Evolutionary conservation across 2,329 filamentous ascomycete species (phyloP).

Genomic region (Lasiodiplodia gonubiensis): DNA sequence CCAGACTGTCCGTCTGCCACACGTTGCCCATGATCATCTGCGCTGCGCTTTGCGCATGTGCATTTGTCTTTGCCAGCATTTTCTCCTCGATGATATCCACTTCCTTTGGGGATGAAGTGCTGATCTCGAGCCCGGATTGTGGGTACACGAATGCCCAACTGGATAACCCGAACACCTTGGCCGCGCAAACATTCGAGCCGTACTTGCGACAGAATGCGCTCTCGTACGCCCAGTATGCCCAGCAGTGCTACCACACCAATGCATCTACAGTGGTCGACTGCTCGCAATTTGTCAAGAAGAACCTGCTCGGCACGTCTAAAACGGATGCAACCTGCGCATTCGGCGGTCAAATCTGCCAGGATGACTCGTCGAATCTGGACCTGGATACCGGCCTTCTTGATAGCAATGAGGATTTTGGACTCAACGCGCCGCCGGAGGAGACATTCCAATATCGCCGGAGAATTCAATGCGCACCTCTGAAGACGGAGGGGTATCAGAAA

Average conservation of each 20-base stretch:
- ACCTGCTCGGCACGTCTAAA: slow-evolving; percentile 15
- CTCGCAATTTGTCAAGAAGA: slow-evolving; percentile 22
- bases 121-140: slow-evolving; percentile 19
- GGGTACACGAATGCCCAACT: slow-evolving; percentile 31
- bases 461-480: slow-evolving; percentile 30
- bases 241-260: slow-evolving; percentile 27
- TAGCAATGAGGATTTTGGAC: slow-evolving; percentile 33
- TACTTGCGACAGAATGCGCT: neutral
- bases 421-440: slow-evolving; percentile 33
- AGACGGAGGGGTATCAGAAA: slow-evolving; percentile 20
- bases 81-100: slow-evolving; percentile 44
- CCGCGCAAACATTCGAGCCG: neutral
- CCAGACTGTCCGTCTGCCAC: neutral
- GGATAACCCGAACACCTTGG: neutral
- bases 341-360: slow-evolving; percentile 26
- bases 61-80: slow-evolving; percentile 38
- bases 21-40: slow-evolving; percentile 6
- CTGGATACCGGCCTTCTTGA: slow-evolving; percentile 35
- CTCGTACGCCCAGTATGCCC: slow-evolving; percentile 1
- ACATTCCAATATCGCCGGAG: slow-evolving; percentile 26
- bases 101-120: slow-evolving; percentile 29
- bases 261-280: neutral
- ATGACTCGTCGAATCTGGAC: slow-evolving; percentile 29
- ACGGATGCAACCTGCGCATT: slow-evolving; percentile 31
- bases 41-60: neutral